Percentiles rank a stretch among this genome's conserved stretches.
Conservation (phyloP, 2,329 filamentous ascomycete genomes). For the Rosellinia necatrix region DNA sequence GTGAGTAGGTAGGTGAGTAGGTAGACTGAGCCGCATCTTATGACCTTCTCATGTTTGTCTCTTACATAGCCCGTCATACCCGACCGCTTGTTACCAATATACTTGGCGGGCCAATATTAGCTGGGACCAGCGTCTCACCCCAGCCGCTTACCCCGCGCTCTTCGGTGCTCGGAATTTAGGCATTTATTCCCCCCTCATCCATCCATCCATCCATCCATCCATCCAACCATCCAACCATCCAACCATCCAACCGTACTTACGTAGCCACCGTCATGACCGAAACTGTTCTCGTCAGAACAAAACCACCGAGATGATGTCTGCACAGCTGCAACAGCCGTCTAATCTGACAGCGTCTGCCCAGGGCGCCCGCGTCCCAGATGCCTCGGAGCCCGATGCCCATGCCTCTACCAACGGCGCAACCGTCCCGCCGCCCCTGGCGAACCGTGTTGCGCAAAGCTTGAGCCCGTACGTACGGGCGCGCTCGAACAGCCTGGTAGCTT, state of each 20-base stretch:
- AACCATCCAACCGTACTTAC: neutral
- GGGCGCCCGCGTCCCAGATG: neutral
- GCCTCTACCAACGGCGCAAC: slow-evolving; percentile 6
- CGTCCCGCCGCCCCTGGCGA: slow-evolving; percentile 39
- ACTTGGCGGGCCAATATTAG: too few species aligned
- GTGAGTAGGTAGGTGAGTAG: slow-evolving; percentile 7
- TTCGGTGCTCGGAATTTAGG: too few species aligned
- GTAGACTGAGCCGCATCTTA: slow-evolving; percentile 3
- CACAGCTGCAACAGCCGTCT: slow-evolving; percentile 28
- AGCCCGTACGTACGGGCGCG: slow-evolving; percentile 71
- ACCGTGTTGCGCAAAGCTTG: slow-evolving; percentile 45
- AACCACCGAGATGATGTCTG: slow-evolving; percentile 28
- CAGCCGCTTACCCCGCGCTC: neutral
- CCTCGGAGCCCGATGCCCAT: neutral
- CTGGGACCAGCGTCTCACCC: too few species aligned
- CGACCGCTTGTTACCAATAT: too few species aligned
- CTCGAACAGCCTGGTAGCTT: slow-evolving; percentile 80
- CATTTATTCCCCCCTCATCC: neutral
- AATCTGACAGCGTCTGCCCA: neutral
- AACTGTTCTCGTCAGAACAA: neutral
- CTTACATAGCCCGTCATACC: neutral
- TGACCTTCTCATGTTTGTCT: neutral
- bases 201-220: neutral
- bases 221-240: neutral
- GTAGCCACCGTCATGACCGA: slow-evolving; percentile 9